phyloP scores from a whole-genome alignment of 2,329 filamentous ascomycete species.

The Neonectria magnoliae region DNA sequence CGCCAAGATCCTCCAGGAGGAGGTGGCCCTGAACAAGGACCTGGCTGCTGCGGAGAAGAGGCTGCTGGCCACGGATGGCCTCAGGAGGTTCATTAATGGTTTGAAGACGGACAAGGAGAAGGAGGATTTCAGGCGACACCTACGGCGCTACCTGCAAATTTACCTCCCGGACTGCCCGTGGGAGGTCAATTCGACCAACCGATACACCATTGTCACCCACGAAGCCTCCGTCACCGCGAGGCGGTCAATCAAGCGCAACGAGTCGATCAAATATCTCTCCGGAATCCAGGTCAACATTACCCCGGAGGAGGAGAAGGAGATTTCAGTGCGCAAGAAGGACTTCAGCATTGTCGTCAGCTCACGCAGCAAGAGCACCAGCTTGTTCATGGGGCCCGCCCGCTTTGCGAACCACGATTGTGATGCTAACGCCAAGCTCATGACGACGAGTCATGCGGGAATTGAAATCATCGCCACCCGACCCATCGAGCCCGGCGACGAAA shows the following conservation, averaged over 20 bases:
- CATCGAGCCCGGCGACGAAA: conserved; percentile 90
- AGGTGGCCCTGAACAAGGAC: conserved; percentile 81
- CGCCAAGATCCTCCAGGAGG: conserved; percentile 66
- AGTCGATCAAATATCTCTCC: conserved; percentile 88
- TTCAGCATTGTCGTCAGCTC: conserved; percentile 98
- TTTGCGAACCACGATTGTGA: conserved; percentile 98
- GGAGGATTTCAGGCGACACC: conserved; percentile 85
- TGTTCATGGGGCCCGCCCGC: conserved; percentile 94
- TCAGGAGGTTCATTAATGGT: conserved; percentile 74
- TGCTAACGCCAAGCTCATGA: conserved; percentile 89
- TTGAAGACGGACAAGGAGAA: conserved; percentile 82
- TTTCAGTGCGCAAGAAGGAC: conserved; percentile 85
- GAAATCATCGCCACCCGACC: conserved; percentile 86
- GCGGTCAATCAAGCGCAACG: conserved; percentile 79
- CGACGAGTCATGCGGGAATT: conserved; percentile 85
- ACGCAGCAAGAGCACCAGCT: conserved; percentile 86
- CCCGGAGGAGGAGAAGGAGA: conserved; percentile 85
- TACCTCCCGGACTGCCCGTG: conserved; percentile 95
- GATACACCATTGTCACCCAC: conserved; percentile 90
- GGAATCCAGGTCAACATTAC: conserved; percentile 95
- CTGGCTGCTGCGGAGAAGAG: conserved; percentile 74
- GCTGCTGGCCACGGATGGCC: conserved; percentile 76
- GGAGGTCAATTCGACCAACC: conserved; percentile 90
- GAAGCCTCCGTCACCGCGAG: conserved; percentile 90
- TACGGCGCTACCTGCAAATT: conserved; percentile 91